Evolutionary conservation across 306 rosid genomes (phyloP).

Genomic region (Sindora glabra): DNA sequence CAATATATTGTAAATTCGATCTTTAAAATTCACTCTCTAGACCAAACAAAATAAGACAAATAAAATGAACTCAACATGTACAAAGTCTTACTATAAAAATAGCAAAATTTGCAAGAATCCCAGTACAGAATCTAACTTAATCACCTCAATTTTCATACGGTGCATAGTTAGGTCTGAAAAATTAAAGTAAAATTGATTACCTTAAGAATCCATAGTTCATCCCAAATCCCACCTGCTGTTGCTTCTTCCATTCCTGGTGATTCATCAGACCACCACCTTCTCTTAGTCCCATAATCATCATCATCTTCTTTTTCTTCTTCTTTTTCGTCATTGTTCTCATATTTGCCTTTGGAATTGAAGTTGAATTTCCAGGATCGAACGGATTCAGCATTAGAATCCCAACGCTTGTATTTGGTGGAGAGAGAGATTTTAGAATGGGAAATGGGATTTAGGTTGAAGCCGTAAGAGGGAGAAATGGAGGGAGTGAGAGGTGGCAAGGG

Average conservation of each 20-base stretch:
- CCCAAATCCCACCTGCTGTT: slow-evolving; percentile 35
- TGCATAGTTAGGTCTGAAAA: background rate
- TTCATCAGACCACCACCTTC: slow-evolving; percentile 83
- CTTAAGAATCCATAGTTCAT: slow-evolving; percentile 71
- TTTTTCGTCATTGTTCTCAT: slow-evolving; percentile 10
- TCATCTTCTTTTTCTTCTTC: slow-evolving; percentile 19
- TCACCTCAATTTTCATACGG: too few relatives aligned
- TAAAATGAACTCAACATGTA: background rate
- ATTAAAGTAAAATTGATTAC: slow-evolving; percentile 25
- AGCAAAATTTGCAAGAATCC: background rate
- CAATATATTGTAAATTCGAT: background rate
- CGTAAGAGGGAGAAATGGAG: background rate
- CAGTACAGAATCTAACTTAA: too few relatives aligned
- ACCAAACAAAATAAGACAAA: background rate
- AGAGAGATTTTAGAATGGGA: slow-evolving; percentile 29
- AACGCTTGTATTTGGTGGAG: slow-evolving; percentile 51
- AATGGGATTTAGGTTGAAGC: slow-evolving; percentile 5
- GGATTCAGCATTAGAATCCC: slow-evolving; percentile 77
- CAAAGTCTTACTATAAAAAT: background rate
- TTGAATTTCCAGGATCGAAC: slow-evolving; percentile 41
- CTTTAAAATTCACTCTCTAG: background rate
- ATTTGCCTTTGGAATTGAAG: slow-evolving; percentile 27
- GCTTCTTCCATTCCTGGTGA: slow-evolving; percentile 29
- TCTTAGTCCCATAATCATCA: slow-evolving; percentile 29
- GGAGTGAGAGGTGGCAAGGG: background rate